Percentiles rank a stretch among this genome's conserved stretches.
These are phyloP conservation scores for Globisporangium cystogenes DNA, from an alignment of 352 stramenopile genomes.

Conservation along the genomic window DNA sequence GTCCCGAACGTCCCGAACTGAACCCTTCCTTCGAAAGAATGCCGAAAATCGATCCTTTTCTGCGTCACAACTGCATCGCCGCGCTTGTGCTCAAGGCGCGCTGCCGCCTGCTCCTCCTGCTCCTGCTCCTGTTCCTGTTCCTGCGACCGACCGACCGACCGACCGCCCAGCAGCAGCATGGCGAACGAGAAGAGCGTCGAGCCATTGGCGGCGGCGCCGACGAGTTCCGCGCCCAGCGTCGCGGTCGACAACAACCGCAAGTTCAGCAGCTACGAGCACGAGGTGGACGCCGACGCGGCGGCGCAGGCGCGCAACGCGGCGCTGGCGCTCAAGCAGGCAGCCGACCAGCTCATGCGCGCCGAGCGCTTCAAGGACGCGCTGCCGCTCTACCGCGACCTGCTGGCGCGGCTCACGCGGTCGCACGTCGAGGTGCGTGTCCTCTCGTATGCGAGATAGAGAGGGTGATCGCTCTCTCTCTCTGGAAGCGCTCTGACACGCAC, in stretches of 20 bases:
- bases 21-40: not conserved
- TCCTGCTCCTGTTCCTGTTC: too few species aligned
- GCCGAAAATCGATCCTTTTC: conserved; percentile 5
- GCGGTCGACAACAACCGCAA: conserved; percentile 4
- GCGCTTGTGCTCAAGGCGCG: not conserved
- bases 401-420: conserved; percentile 65
- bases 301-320: conserved; percentile 27
- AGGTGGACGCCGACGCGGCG: conserved; percentile 36
- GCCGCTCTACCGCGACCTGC: conserved; percentile 56
- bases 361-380: conserved; percentile 50
- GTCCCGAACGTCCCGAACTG: conserved; percentile 8
- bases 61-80: conserved; percentile 11
- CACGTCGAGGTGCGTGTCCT: conserved; percentile 56
- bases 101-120: too few species aligned
- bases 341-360: conserved; percentile 52
- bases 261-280: conserved; percentile 11
- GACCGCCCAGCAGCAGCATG: conserved; percentile 7
- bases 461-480: too few species aligned
- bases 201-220: conserved; percentile 4
- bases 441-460: too few species aligned
- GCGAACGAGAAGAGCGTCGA: conserved; percentile 21
- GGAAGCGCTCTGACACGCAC: too few species aligned
- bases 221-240: not conserved
- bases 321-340: conserved; percentile 54
- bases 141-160: too few species aligned